These are phyloP conservation scores for Byssochlamys sp. DNA, from an alignment of 2,329 filamentous ascomycete genomes.

Conservation along the genomic window DNA sequence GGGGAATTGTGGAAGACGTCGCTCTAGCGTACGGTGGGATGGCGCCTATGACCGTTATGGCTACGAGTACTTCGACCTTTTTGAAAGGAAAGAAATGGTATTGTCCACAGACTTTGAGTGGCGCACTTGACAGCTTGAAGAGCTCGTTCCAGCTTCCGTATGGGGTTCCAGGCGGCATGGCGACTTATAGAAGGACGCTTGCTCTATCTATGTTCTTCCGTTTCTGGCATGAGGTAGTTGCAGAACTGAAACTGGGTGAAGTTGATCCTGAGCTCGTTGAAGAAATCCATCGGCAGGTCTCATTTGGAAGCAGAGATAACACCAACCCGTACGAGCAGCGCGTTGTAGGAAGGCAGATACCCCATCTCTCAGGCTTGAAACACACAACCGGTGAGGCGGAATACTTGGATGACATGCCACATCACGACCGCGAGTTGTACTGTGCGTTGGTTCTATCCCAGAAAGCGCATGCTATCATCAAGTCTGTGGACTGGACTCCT, in stretches of 20 bases:
- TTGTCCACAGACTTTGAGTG: slow-evolving; percentile 66
- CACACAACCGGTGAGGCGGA: slow-evolving; percentile 79
- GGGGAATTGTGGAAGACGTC: slow-evolving; percentile 55
- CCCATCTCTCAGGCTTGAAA: slow-evolving; percentile 73
- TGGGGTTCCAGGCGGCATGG: slow-evolving; percentile 81
- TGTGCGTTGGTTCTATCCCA: slow-evolving; percentile 71
- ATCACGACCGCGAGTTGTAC: slow-evolving; percentile 68
- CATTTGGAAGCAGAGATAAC: slow-evolving; percentile 62
- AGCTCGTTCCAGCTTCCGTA: slow-evolving; percentile 73
- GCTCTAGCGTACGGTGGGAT: slow-evolving; percentile 78
- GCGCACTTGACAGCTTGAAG: slow-evolving; percentile 66
- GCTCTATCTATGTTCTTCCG: slow-evolving; percentile 82
- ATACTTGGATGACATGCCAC: slow-evolving; percentile 80
- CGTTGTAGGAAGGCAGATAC: slow-evolving; percentile 67
- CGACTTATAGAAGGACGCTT: slow-evolving; percentile 72
- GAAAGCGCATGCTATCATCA: slow-evolving; percentile 68
- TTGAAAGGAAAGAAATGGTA: slow-evolving; percentile 63
- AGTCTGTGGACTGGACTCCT: slow-evolving; percentile 60
- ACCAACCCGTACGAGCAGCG: slow-evolving; percentile 61
- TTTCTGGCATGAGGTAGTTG: slow-evolving; percentile 76
- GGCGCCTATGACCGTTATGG: slow-evolving; percentile 70
- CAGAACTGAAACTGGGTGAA: slow-evolving; percentile 45
- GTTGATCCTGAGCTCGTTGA: slow-evolving; percentile 59
- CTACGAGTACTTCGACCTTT: slow-evolving; percentile 59
- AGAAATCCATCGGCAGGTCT: slow-evolving; percentile 72